phyloP scores from a whole-genome alignment of 768 basidiomycete genomes.

The Boletus barrowsii region DNA sequence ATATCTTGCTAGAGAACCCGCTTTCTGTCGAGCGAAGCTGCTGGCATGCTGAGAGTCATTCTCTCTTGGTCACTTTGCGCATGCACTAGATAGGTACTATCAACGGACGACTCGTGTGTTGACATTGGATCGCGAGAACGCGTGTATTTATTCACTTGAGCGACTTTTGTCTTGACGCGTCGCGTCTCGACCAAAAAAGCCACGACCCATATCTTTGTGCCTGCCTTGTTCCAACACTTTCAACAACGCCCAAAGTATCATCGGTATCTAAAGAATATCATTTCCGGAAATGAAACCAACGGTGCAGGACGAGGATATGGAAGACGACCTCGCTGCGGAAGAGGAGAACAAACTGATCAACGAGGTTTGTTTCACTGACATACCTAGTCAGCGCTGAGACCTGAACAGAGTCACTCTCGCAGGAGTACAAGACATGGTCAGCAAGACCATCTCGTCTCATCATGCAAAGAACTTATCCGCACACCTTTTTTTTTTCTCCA shows the following conservation, averaged over 20 bases:
- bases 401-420: slow-evolving; percentile 10
- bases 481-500: slow-evolving; percentile 27
- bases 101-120: not conserved
- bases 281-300: slow-evolving; percentile 42
- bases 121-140: not conserved
- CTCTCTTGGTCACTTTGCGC: not conserved
- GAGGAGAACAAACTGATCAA: slow-evolving; percentile 88
- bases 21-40: slow-evolving; percentile 8
- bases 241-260: not conserved
- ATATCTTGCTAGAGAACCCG: slow-evolving; percentile 28
- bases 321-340: slow-evolving; percentile 78
- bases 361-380: slow-evolving; percentile 50
- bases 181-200: slow-evolving; percentile 21
- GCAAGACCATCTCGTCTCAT: slow-evolving; percentile 12
- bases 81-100: slow-evolving; percentile 8
- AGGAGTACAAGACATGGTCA: slow-evolving; percentile 89
- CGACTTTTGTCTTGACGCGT: slow-evolving; percentile 15
- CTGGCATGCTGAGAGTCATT: slow-evolving; percentile 1
- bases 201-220: not conserved
- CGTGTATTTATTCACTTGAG: not conserved
- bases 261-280: not conserved
- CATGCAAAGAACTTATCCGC: not conserved
- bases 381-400: not conserved
- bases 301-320: slow-evolving; percentile 58
- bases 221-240: not conserved